phyloP scores from a whole-genome alignment of 1,284 basidiomycete genomes.

The Phlebopus sp. region DNA sequence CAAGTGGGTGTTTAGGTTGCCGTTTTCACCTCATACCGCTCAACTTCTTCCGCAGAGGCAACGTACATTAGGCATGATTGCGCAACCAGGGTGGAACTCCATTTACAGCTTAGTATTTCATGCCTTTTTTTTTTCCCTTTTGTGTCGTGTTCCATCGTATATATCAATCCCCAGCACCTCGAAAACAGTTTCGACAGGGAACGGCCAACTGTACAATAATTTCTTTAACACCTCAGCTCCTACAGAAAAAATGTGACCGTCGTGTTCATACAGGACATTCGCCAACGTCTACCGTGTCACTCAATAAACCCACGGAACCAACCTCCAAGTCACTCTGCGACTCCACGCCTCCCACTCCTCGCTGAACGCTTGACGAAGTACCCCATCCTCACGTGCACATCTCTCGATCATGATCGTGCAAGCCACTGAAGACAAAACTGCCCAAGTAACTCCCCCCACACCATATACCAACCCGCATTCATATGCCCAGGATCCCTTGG shows the following conservation, averaged over 20 bases:
- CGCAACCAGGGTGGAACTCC: not conserved
- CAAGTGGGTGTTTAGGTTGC: constrained; percentile 53
- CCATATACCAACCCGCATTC: constrained; percentile 5
- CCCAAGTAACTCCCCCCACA: constrained; percentile 11
- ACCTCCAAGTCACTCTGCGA: constrained; percentile 12
- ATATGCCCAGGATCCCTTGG: constrained; percentile 11
- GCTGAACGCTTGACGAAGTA: constrained; percentile 14
- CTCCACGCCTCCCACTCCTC: constrained; percentile 22
- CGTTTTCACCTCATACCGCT: not conserved
- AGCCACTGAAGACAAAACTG: not conserved
- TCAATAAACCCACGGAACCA: constrained; percentile 22
- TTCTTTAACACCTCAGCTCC: too few relatives aligned
- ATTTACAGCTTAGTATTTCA: not conserved
- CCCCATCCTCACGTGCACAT: constrained; percentile 14
- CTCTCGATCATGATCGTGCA: constrained; percentile 6
- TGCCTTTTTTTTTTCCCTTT: too few relatives aligned
- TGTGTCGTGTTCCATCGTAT: too few relatives aligned
- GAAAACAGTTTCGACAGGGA: too few relatives aligned
- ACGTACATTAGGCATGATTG: constrained; percentile 7
- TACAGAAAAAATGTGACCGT: not conserved
- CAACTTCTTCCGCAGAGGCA: constrained; percentile 20
- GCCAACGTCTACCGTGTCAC: too few relatives aligned
- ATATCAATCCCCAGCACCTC: too few relatives aligned
- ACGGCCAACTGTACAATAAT: too few relatives aligned
- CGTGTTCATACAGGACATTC: not conserved